These are phyloP conservation scores for Diaporthe sp. DNA, from an alignment of 2,329 filamentous ascomycete genomes.

Conservation along the genomic window DNA sequence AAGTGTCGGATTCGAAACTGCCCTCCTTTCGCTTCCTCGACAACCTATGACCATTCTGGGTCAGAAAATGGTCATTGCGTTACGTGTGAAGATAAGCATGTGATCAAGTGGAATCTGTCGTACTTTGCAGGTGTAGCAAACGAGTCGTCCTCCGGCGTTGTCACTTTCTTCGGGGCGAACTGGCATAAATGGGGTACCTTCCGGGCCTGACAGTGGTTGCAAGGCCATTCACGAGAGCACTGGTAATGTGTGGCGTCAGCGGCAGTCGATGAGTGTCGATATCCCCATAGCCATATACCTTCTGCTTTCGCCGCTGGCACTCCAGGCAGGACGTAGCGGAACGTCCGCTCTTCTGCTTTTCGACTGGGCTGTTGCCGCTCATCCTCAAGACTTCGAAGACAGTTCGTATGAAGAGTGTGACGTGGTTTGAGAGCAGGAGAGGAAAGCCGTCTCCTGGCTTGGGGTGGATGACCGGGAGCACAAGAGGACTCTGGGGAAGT, in stretches of 20 bases:
- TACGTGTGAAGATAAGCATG: neutral
- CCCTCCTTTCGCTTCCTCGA: conserved; percentile 46
- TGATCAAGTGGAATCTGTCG: neutral
- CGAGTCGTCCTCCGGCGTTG: conserved; percentile 40
- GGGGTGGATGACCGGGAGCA: neutral
- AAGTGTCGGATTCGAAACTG: conserved; percentile 38
- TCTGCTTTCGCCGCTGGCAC: conserved; percentile 66
- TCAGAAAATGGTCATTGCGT: neutral
- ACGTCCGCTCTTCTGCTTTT: conserved; percentile 40
- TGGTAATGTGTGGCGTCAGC: conserved; percentile 44
- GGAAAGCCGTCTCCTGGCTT: neutral
- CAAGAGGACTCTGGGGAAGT: neutral
- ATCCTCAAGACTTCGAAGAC: neutral
- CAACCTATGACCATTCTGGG: conserved; percentile 34
- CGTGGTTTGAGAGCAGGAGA: neutral
- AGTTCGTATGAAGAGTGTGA: too few relatives aligned
- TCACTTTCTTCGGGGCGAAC: conserved; percentile 54
- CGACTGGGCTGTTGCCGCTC: conserved; percentile 33
- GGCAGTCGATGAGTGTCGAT: neutral
- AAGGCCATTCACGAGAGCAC: conserved; percentile 66
- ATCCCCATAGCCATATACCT: conserved; percentile 49
- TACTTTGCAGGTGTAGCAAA: conserved; percentile 31
- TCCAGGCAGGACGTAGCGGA: conserved; percentile 56
- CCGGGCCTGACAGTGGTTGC: conserved; percentile 63
- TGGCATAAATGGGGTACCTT: conserved; percentile 64